phyloP scores from a whole-genome alignment of 2,329 filamentous ascomycete species.

The Stemphylium beticola region DNA sequence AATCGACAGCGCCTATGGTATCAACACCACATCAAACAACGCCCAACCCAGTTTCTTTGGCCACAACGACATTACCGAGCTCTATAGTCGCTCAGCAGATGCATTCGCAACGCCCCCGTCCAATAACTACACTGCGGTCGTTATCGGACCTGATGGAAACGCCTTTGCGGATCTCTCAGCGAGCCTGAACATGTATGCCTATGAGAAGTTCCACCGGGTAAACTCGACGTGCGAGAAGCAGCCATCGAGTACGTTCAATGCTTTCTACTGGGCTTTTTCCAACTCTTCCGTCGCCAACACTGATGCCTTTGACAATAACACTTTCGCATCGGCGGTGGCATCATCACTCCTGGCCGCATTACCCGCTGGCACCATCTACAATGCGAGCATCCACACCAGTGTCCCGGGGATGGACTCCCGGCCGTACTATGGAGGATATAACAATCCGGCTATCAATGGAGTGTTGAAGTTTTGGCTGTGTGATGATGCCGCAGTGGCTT shows the following conservation, averaged over 20 bases:
- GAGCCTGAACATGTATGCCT: neutral
- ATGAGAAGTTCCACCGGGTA: neutral
- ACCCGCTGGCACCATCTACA: too few relatives aligned
- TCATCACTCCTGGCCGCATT: neutral
- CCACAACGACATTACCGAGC: neutral
- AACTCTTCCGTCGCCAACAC: neutral
- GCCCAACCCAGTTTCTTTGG: neutral
- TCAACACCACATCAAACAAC: neutral
- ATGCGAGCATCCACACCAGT: neutral
- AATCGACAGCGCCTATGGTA: neutral
- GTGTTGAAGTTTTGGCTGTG: slow-evolving; percentile 6
- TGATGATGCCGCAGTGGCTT: neutral
- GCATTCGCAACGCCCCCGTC: neutral
- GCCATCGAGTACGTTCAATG: neutral
- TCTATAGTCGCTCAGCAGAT: slow-evolving; percentile 1
- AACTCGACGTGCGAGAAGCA: neutral
- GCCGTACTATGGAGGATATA: neutral
- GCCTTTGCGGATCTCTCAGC: neutral
- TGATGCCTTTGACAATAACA: neutral
- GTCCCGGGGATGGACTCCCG: neutral
- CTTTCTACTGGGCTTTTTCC: too few relatives aligned
- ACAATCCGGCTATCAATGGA: slow-evolving; percentile 5
- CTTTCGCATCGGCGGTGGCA: neutral
- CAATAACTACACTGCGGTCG: neutral
- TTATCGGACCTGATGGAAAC: neutral